Evolutionary conservation across 306 rosid genomes (phyloP), one percentile per base, ranked within the genome.

Genomic region (Sphenostylis stenocarpa): DNA sequence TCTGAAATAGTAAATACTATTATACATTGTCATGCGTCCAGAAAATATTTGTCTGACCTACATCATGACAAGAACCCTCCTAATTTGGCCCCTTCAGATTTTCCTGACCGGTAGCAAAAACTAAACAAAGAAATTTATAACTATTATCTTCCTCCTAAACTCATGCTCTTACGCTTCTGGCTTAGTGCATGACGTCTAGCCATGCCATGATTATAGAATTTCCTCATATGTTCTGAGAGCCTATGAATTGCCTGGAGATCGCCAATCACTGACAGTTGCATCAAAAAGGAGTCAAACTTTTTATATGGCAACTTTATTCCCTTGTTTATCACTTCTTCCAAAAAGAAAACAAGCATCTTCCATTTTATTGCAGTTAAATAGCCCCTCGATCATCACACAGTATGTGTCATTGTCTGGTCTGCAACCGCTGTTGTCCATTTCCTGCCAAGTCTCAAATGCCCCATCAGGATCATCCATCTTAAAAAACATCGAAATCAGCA

Each of bases 151-250:
- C 83, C 93, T 85, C 96, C 85, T 86, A 94, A 85, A 75, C 91
- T 88, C 72, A 69, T 71, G 83, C 96, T 91, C 86, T 51, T 88
- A 7, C 93, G 88, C 78, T 90, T 90, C 87, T 94, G 89, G 38
- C 90, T 83, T 78, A 87, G 71, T 10, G 94, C 90, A 83, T 83
- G 84, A 3, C 98, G 95, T 57, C 95, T 86, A 26, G 91, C 96
- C 97, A 94, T 90, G 21, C 90, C 86, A 78, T 85, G 93, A 86
- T 94, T 94, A 80, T 94, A 94, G 81, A 89, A 92, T 77, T 75
- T 89, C 55, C 91, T 94, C 97, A 92, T 92, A 67, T 92, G 97
- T 28, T 85, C 89, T 4, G 97, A 94, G 29, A 94, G 92, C 84
- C 85, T 84, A 63, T 91, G 96, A 72, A 94, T 92, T 33, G 90